Conservation (phyloP, 2,329 filamentous ascomycete species). For the Paracamarosporium sp. region DNA sequence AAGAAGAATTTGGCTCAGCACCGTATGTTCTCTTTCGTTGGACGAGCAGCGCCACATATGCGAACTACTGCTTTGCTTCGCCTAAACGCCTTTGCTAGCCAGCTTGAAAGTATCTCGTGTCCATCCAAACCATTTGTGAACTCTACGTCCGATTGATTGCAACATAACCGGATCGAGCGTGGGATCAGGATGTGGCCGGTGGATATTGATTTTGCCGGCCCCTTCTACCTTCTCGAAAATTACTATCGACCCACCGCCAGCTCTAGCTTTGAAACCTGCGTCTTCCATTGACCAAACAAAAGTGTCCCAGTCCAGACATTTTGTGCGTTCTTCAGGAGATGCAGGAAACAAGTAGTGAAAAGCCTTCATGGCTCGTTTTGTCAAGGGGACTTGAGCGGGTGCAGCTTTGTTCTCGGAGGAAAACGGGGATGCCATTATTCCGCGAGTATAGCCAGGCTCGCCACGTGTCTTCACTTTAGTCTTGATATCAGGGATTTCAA, state of each 20-base stretch:
- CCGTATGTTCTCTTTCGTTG: too few relatives aligned
- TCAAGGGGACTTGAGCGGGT: not conserved
- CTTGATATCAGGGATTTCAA: not conserved
- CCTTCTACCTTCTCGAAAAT: constrained; percentile 16
- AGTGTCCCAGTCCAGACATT: constrained; percentile 14
- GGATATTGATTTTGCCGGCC: constrained; percentile 29
- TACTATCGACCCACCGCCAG: constrained; percentile 23
- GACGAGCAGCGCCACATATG: too few relatives aligned
- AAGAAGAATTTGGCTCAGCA: too few relatives aligned
- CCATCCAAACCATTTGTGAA: constrained; percentile 41
- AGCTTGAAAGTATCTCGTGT: constrained; percentile 22
- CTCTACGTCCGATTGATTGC: constrained; percentile 30
- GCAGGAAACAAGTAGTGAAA: constrained; percentile 22
- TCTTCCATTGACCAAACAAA: constrained; percentile 25
- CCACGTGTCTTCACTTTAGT: constrained; percentile 13
- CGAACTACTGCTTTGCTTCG: too few relatives aligned
- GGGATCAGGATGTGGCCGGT: constrained; percentile 35
- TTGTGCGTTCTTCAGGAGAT: constrained; percentile 14
- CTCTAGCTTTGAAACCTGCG: constrained; percentile 16
- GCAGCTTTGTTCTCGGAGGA: not conserved
- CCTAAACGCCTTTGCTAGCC: constrained; percentile 10
- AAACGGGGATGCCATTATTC: not conserved
- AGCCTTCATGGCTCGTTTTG: constrained; percentile 10
- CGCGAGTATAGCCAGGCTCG: not conserved
- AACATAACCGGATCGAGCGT: constrained; percentile 35